Evolutionary conservation across 2,329 filamentous ascomycete species (phyloP).

Genomic region (Exophiala mesophila): DNA sequence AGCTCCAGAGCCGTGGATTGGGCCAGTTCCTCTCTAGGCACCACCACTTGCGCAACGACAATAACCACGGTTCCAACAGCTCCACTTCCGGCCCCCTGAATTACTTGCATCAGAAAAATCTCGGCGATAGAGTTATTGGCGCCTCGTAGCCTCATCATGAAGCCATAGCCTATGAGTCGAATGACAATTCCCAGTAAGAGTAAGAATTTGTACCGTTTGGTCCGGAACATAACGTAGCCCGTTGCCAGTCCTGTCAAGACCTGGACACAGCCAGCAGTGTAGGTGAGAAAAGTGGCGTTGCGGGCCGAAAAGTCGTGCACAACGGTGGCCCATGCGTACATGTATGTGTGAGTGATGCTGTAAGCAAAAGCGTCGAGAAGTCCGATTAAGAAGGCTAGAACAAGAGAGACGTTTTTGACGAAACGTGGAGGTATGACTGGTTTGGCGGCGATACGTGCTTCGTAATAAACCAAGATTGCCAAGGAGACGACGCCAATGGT

Average conservation of each 20-base stretch:
- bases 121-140: slow-evolving; percentile 41
- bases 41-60: slow-evolving; percentile 43
- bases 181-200: slow-evolving; percentile 38
- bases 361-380: slow-evolving; percentile 43
- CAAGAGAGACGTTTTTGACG: slow-evolving; percentile 42
- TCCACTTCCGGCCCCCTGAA: slow-evolving; percentile 47
- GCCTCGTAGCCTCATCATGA: slow-evolving; percentile 48
- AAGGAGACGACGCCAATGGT: slow-evolving; percentile 41
- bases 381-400: slow-evolving; percentile 38
- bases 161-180: slow-evolving; percentile 46
- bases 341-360: slow-evolving; percentile 43
- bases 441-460: slow-evolving; percentile 40
- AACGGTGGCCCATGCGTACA: slow-evolving; percentile 46
- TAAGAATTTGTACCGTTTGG: slow-evolving; percentile 46
- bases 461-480: slow-evolving; percentile 44
- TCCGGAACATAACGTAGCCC: slow-evolving; percentile 41
- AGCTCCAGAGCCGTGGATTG: slow-evolving; percentile 47
- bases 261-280: slow-evolving; percentile 40
- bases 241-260: slow-evolving; percentile 39
- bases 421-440: slow-evolving; percentile 46
- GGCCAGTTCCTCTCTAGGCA: slow-evolving; percentile 44
- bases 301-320: slow-evolving; percentile 39
- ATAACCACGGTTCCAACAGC: slow-evolving; percentile 42
- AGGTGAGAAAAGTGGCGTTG: slow-evolving; percentile 42
- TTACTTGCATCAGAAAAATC: slow-evolving; percentile 45